Conservation (phyloP, 106 monocot genomes). For the Vanilla planifolia region DNA sequence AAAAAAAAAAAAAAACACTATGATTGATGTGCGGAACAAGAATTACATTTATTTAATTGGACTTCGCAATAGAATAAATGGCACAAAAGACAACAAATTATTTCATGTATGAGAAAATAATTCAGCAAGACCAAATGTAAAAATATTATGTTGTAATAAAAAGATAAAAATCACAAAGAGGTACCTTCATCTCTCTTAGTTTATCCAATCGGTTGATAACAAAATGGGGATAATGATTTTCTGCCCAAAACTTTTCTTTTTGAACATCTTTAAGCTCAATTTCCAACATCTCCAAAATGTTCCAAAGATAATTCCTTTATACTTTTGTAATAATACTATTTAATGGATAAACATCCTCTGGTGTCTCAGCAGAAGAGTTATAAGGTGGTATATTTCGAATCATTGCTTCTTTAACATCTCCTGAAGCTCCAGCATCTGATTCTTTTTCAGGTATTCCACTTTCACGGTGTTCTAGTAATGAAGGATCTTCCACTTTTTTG, state of each 20-base stretch:
- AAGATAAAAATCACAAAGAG: not conserved
- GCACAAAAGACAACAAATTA: not conserved
- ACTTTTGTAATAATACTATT: conserved; percentile 55
- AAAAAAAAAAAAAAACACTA: no score
- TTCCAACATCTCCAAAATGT: conserved; percentile 37
- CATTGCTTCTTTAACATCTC: conserved; percentile 11
- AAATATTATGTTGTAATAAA: not conserved
- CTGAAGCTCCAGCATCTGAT: conserved; percentile 13
- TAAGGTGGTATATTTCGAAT: conserved; percentile 63
- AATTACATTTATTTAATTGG: not conserved
- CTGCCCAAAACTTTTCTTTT: conserved; percentile 25
- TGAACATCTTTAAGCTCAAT: conserved; percentile 20
- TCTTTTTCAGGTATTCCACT: conserved; percentile 14
- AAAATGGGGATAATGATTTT: conserved; percentile 67
- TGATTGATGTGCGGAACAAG: no score
- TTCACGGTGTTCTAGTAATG: conserved; percentile 17
- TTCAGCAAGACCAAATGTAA: no score
- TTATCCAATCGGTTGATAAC: conserved; percentile 56
- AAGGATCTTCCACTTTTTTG: conserved; percentile 32
- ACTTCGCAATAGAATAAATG: not conserved
- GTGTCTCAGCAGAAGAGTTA: conserved; percentile 44
- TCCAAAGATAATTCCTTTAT: conserved; percentile 40
- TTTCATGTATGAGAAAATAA: not conserved
- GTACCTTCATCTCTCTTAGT: conserved; percentile 56
- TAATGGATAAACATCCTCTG: conserved; percentile 58